These are phyloP conservation scores for Pistacia atlantica DNA, from an alignment of 345 rosid species.

Conservation along the genomic window DNA sequence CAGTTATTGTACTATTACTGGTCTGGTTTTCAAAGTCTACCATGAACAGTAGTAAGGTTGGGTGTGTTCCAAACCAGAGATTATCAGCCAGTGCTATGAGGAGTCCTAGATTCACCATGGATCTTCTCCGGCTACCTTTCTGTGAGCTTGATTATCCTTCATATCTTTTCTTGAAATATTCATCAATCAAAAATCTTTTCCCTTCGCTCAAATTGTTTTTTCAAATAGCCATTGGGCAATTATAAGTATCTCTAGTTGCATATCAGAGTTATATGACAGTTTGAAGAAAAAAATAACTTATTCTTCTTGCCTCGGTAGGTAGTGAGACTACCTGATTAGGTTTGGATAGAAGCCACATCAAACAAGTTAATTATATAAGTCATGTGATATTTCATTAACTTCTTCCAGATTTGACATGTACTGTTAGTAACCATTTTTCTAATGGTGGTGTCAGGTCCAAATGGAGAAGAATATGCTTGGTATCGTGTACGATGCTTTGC, in stretches of 20 bases:
- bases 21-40: neutral
- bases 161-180: neutral
- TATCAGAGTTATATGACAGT: neutral
- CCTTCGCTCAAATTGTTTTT: neutral
- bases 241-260: neutral
- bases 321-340: neutral
- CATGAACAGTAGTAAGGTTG: neutral
- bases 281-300: neutral
- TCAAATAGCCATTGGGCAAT: neutral
- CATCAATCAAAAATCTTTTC: neutral
- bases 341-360: neutral
- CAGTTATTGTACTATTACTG: neutral
- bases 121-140: neutral
- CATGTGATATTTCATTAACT: too few relatives aligned
- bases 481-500: slow-evolving; percentile 84
- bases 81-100: neutral
- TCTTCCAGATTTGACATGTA: too few relatives aligned
- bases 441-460: slow-evolving; percentile 61
- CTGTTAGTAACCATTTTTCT: neutral
- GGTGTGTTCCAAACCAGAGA: neutral
- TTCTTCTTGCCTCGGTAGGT: neutral
- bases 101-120: neutral
- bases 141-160: neutral
- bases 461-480: slow-evolving; percentile 96
- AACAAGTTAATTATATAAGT: too few relatives aligned